Base-by-base conservation (phyloP, 2,329 filamentous ascomycete species). In the Ophiostoma pallidulum region DNA sequence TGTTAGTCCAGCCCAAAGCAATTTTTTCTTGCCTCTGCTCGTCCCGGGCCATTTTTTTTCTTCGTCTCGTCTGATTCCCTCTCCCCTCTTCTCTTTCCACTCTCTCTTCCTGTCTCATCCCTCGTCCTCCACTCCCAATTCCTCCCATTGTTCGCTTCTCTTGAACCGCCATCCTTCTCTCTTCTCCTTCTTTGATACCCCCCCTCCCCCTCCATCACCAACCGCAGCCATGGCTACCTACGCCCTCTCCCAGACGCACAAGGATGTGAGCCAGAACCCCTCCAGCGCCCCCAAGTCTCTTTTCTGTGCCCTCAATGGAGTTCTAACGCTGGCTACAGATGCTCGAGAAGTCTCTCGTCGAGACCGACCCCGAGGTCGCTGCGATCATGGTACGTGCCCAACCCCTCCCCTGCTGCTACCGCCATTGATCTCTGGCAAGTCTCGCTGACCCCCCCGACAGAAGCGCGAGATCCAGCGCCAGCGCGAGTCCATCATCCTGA, bases 401-500 rank as follows among this genome's bases (percentile, higher is more conserved):
- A 16, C 12, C 37, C 9, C 8, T 13, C 1, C 3, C 20, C n/a
- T 32, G 32, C 41, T 36, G 29, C 12, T 24, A 14, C 19, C 8
- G n/a, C 29, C 18, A 12, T 19, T 41, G 40, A 16, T 39, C 8
- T 33, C 29, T 22, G 20, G 2, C 28, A n/a, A 45, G 14, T n/a
- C 24, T 26, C 29, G 22, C 48, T 53, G 28, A 51, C 45, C 10
- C 29, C 49, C 49, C 28, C 41, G 56, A 51, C 58, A 92, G 86
- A 85, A 87, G 75, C 81, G 86, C 61, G 91, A 97, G 73, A 85
- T 96, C 63, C 82, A 95, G 78, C 88, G 92, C 65, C 92, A 98
- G 76, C 84, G 88, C 68, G 90, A 98, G 77, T 97, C 90, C 60
- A 94, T 98, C 70, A 87, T 97, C 64, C 83, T 98, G 66, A 98